Base-by-base conservation (phyloP, 176 grass and related monocot species). In the Ensete ventricosum region DNA sequence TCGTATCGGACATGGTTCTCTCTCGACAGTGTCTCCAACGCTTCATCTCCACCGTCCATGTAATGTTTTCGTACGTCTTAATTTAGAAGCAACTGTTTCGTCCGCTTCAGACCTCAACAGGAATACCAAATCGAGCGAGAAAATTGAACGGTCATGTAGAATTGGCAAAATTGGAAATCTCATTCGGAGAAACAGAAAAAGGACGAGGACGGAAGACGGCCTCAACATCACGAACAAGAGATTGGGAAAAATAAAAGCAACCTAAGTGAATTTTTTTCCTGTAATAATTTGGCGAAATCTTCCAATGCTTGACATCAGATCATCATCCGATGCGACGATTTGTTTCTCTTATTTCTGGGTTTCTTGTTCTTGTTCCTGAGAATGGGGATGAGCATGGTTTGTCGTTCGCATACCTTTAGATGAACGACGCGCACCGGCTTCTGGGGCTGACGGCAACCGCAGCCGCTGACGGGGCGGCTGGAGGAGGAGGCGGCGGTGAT, bases 371-470 rank as follows among this genome's bases (percentile, higher is more conserved):
- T 64, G 62, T 12, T 29, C 29, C 3, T 50, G 5, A 52, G 71
- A 73, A 73, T 60, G 52, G 11, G 55, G 73, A 77, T 20, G 24
- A 59, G 54, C 21, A 50, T 25, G 63, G 19, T 76, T 50, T 21
- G 11, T 24, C 1, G 64, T 71, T 65, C 9, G 64, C 78, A n/a
- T 83, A 96, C 94, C 90, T 98, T 98, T 57, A 98, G 84, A 63
- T 88, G 86, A 67, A 98, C 82, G 77, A 87, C 78, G 9, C 90
- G 84, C 75, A 89, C 66, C 55, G 81, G 82, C 59, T 81, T 89
- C 68, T 73, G 83, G 17, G 74, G 59, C n/a, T 64, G 20, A 58
- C 43, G 43, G 67, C 27, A 70, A 9, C 67, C 67, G 2, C 67
- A 49, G 4, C 62, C 19, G 25, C 25, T 81, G 59, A 79, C 81